phyloP scores from a whole-genome alignment of 2,329 filamentous ascomycete species.

The Cordyceps javanica region DNA sequence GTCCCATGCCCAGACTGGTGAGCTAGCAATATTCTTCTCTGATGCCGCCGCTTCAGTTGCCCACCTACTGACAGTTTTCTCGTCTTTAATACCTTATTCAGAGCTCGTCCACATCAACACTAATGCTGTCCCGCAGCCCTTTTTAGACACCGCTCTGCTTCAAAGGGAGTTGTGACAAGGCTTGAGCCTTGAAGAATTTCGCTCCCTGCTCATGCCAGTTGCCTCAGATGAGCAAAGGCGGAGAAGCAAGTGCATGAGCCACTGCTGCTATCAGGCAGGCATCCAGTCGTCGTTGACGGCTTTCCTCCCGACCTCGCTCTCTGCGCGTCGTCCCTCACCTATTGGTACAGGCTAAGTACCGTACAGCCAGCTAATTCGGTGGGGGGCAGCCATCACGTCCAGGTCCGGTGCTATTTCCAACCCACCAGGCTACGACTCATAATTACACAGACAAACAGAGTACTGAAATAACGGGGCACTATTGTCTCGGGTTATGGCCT shows the following conservation, averaged over 20 bases:
- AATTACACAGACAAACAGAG: background rate
- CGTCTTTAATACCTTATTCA: background rate
- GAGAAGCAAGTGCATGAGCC: background rate
- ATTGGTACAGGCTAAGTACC: too few relatives aligned
- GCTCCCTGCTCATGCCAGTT: background rate
- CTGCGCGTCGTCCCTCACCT: background rate
- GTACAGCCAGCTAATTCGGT: background rate
- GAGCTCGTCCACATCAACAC: conserved; percentile 18
- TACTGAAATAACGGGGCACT: background rate
- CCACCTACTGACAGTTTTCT: conserved; percentile 4
- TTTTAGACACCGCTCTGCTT: conserved; percentile 16
- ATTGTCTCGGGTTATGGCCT: background rate
- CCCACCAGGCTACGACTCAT: background rate
- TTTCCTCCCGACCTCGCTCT: background rate
- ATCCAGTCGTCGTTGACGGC: background rate
- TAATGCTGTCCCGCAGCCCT: conserved; percentile 17
- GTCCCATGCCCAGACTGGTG: conserved; percentile 14
- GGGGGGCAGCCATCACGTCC: background rate
- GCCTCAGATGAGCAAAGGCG: background rate
- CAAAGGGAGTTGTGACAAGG: background rate
- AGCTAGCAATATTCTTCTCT: background rate
- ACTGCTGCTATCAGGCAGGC: background rate
- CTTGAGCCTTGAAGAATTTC: background rate
- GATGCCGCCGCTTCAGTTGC: background rate
- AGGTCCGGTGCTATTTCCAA: conserved; percentile 1